Percentiles rank a stretch among this genome's conserved stretches.
phyloP scores from a whole-genome alignment of 1,284 basidiomycete species.

The Puccinia novopanici region DNA sequence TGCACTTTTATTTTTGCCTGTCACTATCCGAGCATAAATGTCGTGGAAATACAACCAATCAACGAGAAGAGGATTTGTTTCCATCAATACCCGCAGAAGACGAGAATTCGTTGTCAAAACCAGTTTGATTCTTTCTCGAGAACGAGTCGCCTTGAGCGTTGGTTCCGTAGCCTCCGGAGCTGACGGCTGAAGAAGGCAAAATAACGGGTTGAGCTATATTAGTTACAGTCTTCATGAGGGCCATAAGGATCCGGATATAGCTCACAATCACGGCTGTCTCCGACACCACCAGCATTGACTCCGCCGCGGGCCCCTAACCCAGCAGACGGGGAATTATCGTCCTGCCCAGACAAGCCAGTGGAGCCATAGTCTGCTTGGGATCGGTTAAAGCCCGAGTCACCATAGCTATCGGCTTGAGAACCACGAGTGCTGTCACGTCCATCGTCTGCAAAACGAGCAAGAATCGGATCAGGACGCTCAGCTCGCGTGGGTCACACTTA shows the following conservation, averaged over 20 bases:
- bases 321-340: background rate
- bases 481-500: background rate
- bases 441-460: constrained; percentile 3
- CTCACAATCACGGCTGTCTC: constrained; percentile 30
- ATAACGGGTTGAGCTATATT: background rate
- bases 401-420: constrained; percentile 22
- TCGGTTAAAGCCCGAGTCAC: constrained; percentile 20
- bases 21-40: too few species aligned
- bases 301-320: constrained; percentile 21
- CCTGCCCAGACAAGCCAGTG: background rate
- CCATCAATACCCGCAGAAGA: constrained; percentile 3
- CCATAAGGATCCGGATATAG: background rate
- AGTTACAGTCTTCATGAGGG: too few species aligned
- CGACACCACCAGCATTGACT: constrained; percentile 15
- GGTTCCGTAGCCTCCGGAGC: constrained; percentile 38
- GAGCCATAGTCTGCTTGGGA: background rate
- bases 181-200: constrained; percentile 19
- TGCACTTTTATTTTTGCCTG: too few species aligned
- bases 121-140: constrained; percentile 39
- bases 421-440: constrained; percentile 13
- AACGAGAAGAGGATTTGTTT: too few species aligned
- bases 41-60: too few species aligned
- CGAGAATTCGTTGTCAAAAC: constrained; percentile 36
- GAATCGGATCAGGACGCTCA: background rate
- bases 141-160: constrained; percentile 43